A percentile compares a stretch with the other conserved stretches of the same genome.
Evolutionary conservation across 2,329 filamentous ascomycete genomes (phyloP).

Genomic region (Pseudogymnoascus sp.): DNA sequence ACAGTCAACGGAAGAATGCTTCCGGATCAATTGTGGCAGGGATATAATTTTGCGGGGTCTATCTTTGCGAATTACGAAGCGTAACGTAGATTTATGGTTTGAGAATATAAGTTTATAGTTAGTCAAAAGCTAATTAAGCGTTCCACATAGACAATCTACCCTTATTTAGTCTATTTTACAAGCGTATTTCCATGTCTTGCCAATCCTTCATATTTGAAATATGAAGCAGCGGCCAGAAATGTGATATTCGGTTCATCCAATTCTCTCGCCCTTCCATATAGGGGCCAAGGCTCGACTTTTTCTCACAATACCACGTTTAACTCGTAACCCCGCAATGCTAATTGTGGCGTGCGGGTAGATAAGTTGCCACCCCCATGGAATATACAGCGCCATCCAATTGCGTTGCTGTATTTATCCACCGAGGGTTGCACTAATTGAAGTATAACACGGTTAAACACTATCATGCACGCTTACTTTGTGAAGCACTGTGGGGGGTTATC

Average conservation of each 20-base stretch:
- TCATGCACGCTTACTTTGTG: slow-evolving; percentile 2
- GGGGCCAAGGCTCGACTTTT: not conserved
- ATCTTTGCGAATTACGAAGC: not conserved
- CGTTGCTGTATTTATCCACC: not conserved
- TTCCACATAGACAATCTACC: no score
- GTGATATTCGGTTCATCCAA: no score
- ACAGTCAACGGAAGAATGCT: not conserved
- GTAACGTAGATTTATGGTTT: not conserved
- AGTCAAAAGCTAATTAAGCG: no score
- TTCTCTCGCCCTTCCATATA: not conserved
- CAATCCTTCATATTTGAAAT: not conserved
- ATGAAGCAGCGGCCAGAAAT: no score
- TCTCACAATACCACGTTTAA: not conserved
- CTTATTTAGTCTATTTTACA: no score
- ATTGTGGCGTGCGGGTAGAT: not conserved
- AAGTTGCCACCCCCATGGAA: not conserved
- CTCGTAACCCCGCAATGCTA: not conserved
- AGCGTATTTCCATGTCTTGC: no score
- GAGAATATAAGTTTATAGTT: not conserved
- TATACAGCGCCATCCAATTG: not conserved
- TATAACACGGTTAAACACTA: not conserved
- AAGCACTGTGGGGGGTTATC: not conserved
- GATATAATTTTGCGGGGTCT: not conserved
- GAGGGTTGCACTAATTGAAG: not conserved
- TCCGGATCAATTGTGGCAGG: not conserved